A percentile compares a stretch with the other conserved stretches of the same genome.
phyloP scores from a whole-genome alignment of 2,329 filamentous ascomycete genomes.

The Proliferodiscus dingleyae region DNA sequence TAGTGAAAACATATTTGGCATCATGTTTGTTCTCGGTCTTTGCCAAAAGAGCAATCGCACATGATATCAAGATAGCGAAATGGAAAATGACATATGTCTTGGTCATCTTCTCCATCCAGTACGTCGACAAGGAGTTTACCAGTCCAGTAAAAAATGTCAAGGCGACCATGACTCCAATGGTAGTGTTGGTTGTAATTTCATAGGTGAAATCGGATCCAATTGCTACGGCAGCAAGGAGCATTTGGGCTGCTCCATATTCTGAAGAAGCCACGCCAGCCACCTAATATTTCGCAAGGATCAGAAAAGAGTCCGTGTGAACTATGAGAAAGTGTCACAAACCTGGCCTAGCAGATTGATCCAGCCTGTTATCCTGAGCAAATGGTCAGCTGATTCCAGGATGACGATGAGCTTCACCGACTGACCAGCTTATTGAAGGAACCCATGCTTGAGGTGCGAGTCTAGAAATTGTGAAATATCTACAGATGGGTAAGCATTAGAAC shows the following conservation, averaged over 20 bases:
- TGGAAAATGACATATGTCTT: conserved; percentile 55
- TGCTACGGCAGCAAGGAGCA: conserved; percentile 51
- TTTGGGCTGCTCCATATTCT: conserved; percentile 52
- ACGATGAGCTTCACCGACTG: no score
- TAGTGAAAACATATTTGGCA: conserved; percentile 50
- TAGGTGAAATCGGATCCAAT: conserved; percentile 45
- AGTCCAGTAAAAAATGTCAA: conserved; percentile 46
- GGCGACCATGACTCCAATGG: conserved; percentile 51
- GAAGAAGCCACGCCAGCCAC: conserved; percentile 50
- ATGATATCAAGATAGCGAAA: conserved; percentile 46
- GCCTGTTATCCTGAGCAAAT: conserved; percentile 30
- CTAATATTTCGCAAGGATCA: no score
- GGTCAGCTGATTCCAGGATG: not conserved
- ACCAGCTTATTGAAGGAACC: conserved; percentile 47
- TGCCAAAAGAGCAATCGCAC: conserved; percentile 46
- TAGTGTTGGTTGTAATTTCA: conserved; percentile 40
- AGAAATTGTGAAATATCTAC: conserved; percentile 50
- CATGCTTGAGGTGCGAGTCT: conserved; percentile 44
- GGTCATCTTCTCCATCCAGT: conserved; percentile 55
- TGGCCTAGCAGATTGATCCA: conserved; percentile 50
- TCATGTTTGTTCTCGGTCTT: conserved; percentile 46
- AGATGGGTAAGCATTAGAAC: conserved; percentile 10
- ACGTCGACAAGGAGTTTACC: conserved; percentile 52
- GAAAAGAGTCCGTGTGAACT: no score
- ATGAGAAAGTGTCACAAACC: no score